A percentile compares a stretch with the other conserved stretches of the same genome.
These are phyloP conservation scores for Malassezia japonica DNA, from an alignment of 1,284 basidiomycete genomes.

Conservation along the genomic window DNA sequence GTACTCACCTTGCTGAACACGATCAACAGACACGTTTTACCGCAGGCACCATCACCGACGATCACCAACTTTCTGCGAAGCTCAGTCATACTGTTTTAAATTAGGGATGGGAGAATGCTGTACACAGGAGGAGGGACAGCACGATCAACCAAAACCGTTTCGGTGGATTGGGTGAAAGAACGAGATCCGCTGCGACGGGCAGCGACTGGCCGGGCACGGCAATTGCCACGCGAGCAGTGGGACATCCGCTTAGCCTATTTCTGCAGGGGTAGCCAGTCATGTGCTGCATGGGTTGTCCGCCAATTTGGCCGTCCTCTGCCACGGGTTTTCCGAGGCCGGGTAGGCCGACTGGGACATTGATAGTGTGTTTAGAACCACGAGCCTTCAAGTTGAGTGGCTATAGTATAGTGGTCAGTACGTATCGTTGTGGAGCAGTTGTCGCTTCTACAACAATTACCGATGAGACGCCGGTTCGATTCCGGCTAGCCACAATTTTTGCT, in stretches of 20 bases:
- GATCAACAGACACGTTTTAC: conserved; percentile 75
- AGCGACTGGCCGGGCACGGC: conserved; percentile 1
- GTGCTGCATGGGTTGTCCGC: conserved; percentile 4
- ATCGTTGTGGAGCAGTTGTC: conserved; percentile 19
- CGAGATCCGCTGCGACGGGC: neutral
- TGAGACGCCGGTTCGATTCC: conserved; percentile 27
- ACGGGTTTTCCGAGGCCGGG: too few species aligned
- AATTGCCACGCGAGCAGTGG: conserved; percentile 8
- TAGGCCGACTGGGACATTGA: too few species aligned
- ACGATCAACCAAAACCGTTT: neutral
- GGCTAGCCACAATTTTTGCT: conserved; percentile 21
- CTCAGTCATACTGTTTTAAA: conserved; percentile 28
- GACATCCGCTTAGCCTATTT: too few species aligned
- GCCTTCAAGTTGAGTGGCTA: conserved; percentile 15
- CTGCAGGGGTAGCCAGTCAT: conserved; percentile 19
- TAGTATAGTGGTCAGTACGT: conserved; percentile 28
- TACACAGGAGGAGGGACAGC: neutral
- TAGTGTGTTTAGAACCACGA: too few species aligned
- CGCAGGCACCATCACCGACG: conserved; percentile 55
- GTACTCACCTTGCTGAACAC: conserved; percentile 62
- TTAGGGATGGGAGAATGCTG: neutral
- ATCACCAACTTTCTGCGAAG: conserved; percentile 47
- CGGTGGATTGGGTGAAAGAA: conserved; percentile 2
- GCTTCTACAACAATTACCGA: conserved; percentile 16
- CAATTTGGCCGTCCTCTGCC: too few species aligned